phyloP scores from a whole-genome alignment of 2,329 filamentous ascomycete species.

The Calonectria pseudoreteaudii region DNA sequence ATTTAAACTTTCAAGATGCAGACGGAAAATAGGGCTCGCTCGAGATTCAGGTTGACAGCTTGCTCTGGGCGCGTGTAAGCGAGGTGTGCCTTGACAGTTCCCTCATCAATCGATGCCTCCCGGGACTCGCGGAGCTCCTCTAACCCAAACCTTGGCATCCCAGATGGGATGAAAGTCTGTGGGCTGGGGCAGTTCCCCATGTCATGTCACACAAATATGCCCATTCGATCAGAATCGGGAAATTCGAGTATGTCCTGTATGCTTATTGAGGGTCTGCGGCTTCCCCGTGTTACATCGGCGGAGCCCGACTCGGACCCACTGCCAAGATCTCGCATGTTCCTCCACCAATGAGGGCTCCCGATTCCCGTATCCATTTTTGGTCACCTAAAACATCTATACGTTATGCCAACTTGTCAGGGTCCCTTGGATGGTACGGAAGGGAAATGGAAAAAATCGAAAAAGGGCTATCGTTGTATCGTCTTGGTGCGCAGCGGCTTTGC shows the following conservation, averaged over 20 bases:
- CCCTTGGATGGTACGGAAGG: neutral
- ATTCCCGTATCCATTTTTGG: conserved; percentile 3
- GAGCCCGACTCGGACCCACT: neutral
- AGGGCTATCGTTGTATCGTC: neutral
- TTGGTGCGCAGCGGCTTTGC: neutral
- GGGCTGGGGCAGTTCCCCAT: neutral
- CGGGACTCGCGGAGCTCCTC: neutral
- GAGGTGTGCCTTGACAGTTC: neutral
- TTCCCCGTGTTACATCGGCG: neutral
- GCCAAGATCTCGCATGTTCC: neutral
- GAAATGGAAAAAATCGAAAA: neutral
- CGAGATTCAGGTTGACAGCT: conserved; percentile 8
- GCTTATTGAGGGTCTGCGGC: neutral
- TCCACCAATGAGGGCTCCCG: neutral
- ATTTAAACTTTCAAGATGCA: neutral
- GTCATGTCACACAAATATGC: neutral
- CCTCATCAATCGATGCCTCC: neutral
- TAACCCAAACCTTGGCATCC: neutral
- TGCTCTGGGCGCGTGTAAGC: neutral
- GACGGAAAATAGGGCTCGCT: neutral
- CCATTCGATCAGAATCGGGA: neutral
- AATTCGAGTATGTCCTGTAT: neutral
- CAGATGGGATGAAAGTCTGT: neutral
- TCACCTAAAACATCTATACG: neutral
- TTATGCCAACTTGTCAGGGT: neutral